Evolutionary conservation across 1,284 basidiomycete genomes (phyloP).

Genomic region (Microbotryum saponariae): DNA sequence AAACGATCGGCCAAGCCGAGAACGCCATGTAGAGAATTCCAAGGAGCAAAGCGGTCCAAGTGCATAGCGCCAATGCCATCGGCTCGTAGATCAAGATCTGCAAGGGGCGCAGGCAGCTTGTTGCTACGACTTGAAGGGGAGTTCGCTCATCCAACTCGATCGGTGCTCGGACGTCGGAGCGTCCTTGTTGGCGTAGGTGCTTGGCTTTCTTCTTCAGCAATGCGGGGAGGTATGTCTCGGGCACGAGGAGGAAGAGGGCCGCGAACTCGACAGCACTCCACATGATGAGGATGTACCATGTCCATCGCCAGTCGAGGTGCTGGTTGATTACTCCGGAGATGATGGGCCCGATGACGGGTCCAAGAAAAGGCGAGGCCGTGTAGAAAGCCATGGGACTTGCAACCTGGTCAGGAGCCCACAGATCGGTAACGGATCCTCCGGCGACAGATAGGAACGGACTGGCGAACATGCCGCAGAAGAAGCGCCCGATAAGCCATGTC

Average conservation of each 20-base stretch:
- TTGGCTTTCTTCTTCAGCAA: constrained; percentile 54
- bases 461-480: constrained; percentile 58
- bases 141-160: constrained; percentile 48
- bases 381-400: constrained; percentile 72
- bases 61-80: constrained; percentile 64
- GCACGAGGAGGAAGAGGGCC: constrained; percentile 49
- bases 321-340: constrained; percentile 38
- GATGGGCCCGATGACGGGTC: constrained; percentile 43
- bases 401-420: constrained; percentile 58
- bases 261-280: constrained; percentile 42
- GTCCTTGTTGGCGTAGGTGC: constrained; percentile 49
- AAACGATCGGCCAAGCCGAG: constrained; percentile 63
- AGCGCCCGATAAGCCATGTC: constrained; percentile 60
- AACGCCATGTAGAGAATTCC: constrained; percentile 62
- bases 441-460: constrained; percentile 70
- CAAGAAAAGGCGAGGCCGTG: constrained; percentile 50
- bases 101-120: constrained; percentile 62
- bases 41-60: constrained; percentile 57
- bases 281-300: constrained; percentile 59
- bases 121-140: constrained; percentile 47
- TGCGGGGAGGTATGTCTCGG: constrained; percentile 66
- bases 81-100: constrained; percentile 61
- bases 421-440: constrained; percentile 64
- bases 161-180: constrained; percentile 53
- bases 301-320: constrained; percentile 68